Evolutionary conservation across 2,329 filamentous ascomycete species (phyloP).

Genomic region (Lojkania enalia): DNA sequence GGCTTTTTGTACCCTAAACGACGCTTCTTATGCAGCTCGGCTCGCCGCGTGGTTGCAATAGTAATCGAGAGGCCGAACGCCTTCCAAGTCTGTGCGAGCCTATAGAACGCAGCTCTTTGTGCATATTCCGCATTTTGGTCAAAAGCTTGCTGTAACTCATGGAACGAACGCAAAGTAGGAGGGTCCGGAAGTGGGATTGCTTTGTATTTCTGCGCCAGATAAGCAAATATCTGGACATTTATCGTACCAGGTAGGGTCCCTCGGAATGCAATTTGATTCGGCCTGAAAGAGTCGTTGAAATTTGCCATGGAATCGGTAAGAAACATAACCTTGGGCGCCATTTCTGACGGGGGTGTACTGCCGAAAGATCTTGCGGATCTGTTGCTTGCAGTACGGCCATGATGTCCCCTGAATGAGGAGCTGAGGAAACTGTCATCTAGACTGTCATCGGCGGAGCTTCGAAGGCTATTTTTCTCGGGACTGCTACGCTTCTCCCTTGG

Average conservation of each 20-base stretch:
- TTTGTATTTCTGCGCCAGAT: slow-evolving; percentile 51
- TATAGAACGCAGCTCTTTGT: slow-evolving; percentile 53
- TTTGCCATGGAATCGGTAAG: slow-evolving; percentile 56
- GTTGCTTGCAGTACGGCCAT: slow-evolving; percentile 51
- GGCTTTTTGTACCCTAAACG: slow-evolving; percentile 28
- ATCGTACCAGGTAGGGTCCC: slow-evolving; percentile 51
- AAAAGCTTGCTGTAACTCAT: slow-evolving; percentile 48
- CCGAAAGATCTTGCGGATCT: slow-evolving; percentile 57
- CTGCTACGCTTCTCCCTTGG: slow-evolving; percentile 49
- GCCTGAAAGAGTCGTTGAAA: slow-evolving; percentile 45
- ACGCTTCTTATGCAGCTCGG: slow-evolving; percentile 34
- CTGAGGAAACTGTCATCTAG: slow-evolving; percentile 60
- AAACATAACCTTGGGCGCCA: slow-evolving; percentile 52
- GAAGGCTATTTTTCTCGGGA: slow-evolving; percentile 52
- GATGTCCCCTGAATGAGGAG: slow-evolving; percentile 52
- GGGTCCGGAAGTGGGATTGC: slow-evolving; percentile 43
- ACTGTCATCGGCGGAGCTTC: slow-evolving; percentile 61
- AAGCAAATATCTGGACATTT: slow-evolving; percentile 45
- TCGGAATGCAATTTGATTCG: slow-evolving; percentile 53
- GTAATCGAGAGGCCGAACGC: slow-evolving; percentile 57
- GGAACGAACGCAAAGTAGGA: slow-evolving; percentile 43
- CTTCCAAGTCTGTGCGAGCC: slow-evolving; percentile 62
- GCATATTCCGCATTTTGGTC: slow-evolving; percentile 59
- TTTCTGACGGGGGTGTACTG: slow-evolving; percentile 57
- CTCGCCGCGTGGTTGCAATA: slow-evolving; percentile 51